A percentile compares a stretch with the other conserved stretches of the same genome.
Evolutionary conservation across 2,329 filamentous ascomycete genomes (phyloP).

Genomic region (Hysterium pulicare): DNA sequence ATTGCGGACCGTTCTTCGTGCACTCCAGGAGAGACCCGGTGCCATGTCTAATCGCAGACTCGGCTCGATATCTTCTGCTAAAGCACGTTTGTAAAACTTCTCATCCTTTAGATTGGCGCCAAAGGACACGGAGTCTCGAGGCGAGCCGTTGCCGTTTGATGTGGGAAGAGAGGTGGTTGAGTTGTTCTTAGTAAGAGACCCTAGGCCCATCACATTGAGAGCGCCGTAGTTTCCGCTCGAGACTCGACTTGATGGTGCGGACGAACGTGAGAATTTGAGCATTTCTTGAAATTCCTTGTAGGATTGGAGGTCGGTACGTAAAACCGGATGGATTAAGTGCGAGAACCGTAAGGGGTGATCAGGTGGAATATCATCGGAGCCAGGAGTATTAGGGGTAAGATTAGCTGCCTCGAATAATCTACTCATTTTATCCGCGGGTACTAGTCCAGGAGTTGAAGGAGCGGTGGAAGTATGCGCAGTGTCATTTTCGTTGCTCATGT

Average conservation of each 20-base stretch:
- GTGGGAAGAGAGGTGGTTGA: slow-evolving; percentile 51
- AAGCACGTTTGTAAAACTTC: slow-evolving; percentile 86
- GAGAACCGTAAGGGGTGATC: slow-evolving; percentile 70
- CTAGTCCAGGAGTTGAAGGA: slow-evolving; percentile 74
- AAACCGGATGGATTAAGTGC: slow-evolving; percentile 76
- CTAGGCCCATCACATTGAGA: slow-evolving; percentile 58
- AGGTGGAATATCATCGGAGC: slow-evolving; percentile 53
- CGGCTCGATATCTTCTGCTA: slow-evolving; percentile 91
- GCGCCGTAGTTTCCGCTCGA: slow-evolving; percentile 69
- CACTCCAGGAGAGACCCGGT: slow-evolving; percentile 90
- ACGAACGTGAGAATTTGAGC: slow-evolving; percentile 58
- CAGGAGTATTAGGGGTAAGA: slow-evolving; percentile 48
- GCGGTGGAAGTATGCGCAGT: slow-evolving; percentile 63
- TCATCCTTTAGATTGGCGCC: slow-evolving; percentile 74
- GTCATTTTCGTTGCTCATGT: slow-evolving; percentile 71
- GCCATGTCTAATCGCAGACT: slow-evolving; percentile 85
- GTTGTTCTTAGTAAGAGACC: slow-evolving; percentile 48
- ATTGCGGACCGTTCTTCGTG: slow-evolving; percentile 76
- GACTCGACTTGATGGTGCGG: slow-evolving; percentile 60
- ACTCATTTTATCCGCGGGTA: slow-evolving; percentile 54
- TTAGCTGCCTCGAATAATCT: slow-evolving; percentile 61
- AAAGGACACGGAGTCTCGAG: slow-evolving; percentile 26
- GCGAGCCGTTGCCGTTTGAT: slow-evolving; percentile 50
- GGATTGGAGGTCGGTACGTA: slow-evolving; percentile 74
- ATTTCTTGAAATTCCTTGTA: slow-evolving; percentile 85